Conservation (phyloP, 2,329 filamentous ascomycete species). For the Trichoderma koningii region DNA sequence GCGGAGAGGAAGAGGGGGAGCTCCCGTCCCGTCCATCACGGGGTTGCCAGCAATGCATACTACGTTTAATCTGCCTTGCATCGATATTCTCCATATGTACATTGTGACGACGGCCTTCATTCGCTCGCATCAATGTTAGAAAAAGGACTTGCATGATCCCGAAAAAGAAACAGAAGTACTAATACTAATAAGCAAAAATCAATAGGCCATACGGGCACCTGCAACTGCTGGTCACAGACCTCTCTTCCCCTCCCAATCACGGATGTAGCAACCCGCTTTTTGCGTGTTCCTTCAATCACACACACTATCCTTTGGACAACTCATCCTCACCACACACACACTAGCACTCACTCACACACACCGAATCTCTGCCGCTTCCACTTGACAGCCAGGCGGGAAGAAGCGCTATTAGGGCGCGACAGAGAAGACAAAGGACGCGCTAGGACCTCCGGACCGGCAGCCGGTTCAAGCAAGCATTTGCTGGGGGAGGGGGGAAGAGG, state of each 20-base stretch:
- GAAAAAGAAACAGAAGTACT: background rate
- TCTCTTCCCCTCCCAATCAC: background rate
- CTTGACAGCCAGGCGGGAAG: slow-evolving; percentile 6
- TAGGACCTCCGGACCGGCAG: slow-evolving; percentile 22
- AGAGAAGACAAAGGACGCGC: background rate
- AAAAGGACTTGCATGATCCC: background rate
- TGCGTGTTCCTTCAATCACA: background rate
- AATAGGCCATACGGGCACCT: slow-evolving; percentile 1
- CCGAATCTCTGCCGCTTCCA: slow-evolving; percentile 6
- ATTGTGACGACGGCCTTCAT: slow-evolving; percentile 8
- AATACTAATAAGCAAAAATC: background rate
- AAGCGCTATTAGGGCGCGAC: slow-evolving; percentile 24
- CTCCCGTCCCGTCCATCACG: background rate
- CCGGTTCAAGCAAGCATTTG: slow-evolving; percentile 1
- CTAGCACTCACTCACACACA: background rate
- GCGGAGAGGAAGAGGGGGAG: background rate
- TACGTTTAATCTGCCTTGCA: slow-evolving; percentile 20
- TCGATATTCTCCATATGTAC: slow-evolving; percentile 15
- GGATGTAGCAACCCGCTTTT: background rate
- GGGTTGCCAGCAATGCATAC: slow-evolving; percentile 6
- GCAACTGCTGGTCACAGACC: slow-evolving; percentile 14
- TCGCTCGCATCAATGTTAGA: slow-evolving; percentile 3
- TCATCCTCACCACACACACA: slow-evolving; percentile 1
- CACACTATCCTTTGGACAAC: background rate
- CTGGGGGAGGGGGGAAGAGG: background rate